Evolutionary conservation across 352 stramenopile genomes (phyloP), one percentile per base, ranked within the genome.

Genomic region (Phytophthora pinifolia): DNA sequence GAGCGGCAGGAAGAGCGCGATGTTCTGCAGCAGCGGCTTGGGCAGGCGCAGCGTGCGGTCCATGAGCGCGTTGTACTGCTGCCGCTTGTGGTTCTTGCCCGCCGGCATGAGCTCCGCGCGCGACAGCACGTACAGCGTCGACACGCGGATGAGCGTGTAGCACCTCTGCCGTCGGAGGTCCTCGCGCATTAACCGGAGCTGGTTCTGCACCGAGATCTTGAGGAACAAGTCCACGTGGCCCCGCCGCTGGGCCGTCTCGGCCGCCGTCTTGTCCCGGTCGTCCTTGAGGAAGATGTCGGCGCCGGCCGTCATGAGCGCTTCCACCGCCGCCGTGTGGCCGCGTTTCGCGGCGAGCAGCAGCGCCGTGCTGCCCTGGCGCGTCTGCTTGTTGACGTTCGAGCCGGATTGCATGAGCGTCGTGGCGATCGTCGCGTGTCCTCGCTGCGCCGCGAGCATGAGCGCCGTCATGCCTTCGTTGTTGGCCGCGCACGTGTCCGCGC

Each of bases 381-480:
- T 95, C 50, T 95, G 86, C 41, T 89, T 93, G 66, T 95, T 89
- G 25, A 95, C 86, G n/a, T 93, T 74, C 1, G 86, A 92, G 2
- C 86, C 86, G 2, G 86, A 80, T 12, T 82, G 74, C 61, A 95
- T 89, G 13, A 95, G 59, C 29, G 81, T 88, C 6, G 82, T 90
- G 13, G 83, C 83, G 22, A 95, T 95, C 17, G 65, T 71, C 2
- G 86, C 86, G 48, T 95, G 86, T 1, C 86, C 86, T 10, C 86
- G 78, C 61, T 95, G 86, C 1, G 86, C 81, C 20, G 86, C 86
- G 10, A 95, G 57, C 86, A 95, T 95, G 9, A 95, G 55, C 18
- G 86, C 83, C 27, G 86, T 95, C 86, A 95, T 95, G 25, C 83
- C 83, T 76, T 95, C 86, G 45, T 92, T 94, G 34, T 95, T 95